Percentiles rank a stretch among this genome's conserved stretches.
Evolutionary conservation across 257 asterid genomes (phyloP).

Genomic region (Ballota nigra): DNA sequence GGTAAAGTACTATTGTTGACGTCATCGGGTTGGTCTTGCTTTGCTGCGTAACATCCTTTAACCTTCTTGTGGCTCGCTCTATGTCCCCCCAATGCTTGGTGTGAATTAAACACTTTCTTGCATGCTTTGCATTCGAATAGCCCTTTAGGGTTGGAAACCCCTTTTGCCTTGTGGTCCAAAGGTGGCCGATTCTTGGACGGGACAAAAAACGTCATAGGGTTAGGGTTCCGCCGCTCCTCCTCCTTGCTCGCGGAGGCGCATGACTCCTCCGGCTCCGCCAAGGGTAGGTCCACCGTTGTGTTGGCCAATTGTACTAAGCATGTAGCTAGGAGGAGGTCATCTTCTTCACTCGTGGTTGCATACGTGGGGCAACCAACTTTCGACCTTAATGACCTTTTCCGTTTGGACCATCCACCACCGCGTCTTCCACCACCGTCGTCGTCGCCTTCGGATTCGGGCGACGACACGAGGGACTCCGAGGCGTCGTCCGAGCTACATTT

Average conservation of each 20-base stretch:
- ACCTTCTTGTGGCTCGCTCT: constrained; percentile 94
- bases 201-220: constrained; percentile 27
- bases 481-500: constrained; percentile 76
- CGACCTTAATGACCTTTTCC: constrained; percentile 75
- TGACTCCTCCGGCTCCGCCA: constrained; percentile 64
- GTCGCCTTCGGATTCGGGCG: constrained; percentile 51
- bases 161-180: constrained; percentile 39
- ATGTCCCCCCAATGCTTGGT: constrained; percentile 93
- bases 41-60: constrained; percentile 85
- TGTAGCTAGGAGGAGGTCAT: constrained; percentile 71
- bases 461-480: constrained; percentile 62
- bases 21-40: constrained; percentile 49
- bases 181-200: constrained; percentile 17
- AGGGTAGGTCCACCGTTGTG: constrained; percentile 41
- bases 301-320: constrained; percentile 77
- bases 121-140: constrained; percentile 90
- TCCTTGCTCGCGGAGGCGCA: constrained; percentile 74
- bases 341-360: constrained; percentile 50
- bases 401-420: constrained; percentile 61
- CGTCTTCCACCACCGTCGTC: constrained; percentile 21
- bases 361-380: constrained; percentile 44
- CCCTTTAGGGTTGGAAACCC: constrained; percentile 44
- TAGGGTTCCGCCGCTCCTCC: constrained; percentile 50
- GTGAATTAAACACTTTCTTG: constrained; percentile 89
- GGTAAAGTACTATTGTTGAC: neutral